A percentile compares a stretch with the other conserved stretches of the same genome.
Conservation (phyloP, 768 basidiomycete genomes). For the Tricholoma bakamatsutake region DNA sequence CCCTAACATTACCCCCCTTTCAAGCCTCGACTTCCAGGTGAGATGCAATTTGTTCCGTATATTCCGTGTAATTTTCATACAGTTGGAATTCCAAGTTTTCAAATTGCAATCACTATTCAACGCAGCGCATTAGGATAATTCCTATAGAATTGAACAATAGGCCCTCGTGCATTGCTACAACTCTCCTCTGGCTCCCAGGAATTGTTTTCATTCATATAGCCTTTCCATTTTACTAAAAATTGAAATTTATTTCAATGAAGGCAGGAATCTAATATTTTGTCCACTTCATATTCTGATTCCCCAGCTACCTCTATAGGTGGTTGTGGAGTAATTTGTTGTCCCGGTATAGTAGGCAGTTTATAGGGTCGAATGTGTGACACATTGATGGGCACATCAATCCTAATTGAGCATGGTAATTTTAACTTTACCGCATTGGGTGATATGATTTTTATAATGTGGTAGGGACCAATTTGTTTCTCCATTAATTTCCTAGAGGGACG, state of each 20-base stretch:
- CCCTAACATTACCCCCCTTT: too few species aligned
- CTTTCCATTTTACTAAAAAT: constrained; percentile 1
- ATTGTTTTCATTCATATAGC: not conserved
- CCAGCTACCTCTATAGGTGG: not conserved
- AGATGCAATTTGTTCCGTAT: not conserved
- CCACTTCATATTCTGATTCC: not conserved
- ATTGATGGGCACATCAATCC: constrained; percentile 2
- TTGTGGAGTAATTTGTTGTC: too few species aligned
- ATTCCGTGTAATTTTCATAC: not conserved
- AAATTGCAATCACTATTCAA: not conserved
- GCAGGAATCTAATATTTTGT: constrained; percentile 1
- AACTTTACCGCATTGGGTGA: too few species aligned
- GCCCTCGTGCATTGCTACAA: not conserved
- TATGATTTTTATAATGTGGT: constrained; percentile 11
- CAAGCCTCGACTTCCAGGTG: too few species aligned
- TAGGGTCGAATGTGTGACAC: not conserved
- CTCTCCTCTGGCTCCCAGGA: too few species aligned
- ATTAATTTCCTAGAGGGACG: too few species aligned
- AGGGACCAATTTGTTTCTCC: too few species aligned
- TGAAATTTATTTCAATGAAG: too few species aligned
- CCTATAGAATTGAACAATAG: not conserved
- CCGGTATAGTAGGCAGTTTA: not conserved
- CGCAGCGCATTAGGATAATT: not conserved
- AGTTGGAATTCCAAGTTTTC: not conserved
- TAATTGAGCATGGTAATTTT: too few species aligned